Evolutionary conservation across 331 rosid genomes (phyloP).

Genomic region (Malus hybrid): DNA sequence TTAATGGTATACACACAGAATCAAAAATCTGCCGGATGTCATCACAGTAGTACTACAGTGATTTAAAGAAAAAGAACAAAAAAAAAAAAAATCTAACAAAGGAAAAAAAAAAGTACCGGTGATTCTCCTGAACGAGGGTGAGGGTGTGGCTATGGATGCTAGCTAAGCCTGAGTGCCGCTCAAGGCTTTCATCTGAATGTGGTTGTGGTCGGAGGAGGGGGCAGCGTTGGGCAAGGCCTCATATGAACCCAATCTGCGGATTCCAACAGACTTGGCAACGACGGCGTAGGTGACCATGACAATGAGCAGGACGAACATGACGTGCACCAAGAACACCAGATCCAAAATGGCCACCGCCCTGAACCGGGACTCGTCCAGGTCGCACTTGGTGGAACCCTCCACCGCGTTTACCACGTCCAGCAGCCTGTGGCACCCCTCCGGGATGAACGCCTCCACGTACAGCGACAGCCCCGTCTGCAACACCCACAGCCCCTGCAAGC

Average conservation of each 20-base stretch:
- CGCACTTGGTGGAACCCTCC: slow-evolving; percentile 87
- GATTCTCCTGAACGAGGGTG: background rate
- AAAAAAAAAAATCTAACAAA: background rate
- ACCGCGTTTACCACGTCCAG: slow-evolving; percentile 67
- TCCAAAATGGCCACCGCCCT: slow-evolving; percentile 80
- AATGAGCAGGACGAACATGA: slow-evolving; percentile 46
- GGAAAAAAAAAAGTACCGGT: background rate
- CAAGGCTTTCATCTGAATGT: slow-evolving; percentile 88
- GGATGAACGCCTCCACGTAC: slow-evolving; percentile 76
- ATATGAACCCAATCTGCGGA: slow-evolving; percentile 57
- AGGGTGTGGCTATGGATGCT: background rate
- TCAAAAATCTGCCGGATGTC: background rate
- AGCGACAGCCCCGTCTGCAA: slow-evolving; percentile 81
- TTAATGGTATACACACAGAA: background rate
- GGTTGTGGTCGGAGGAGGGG: slow-evolving; percentile 19
- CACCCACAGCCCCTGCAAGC: slow-evolving; percentile 74
- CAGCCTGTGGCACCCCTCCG: slow-evolving; percentile 82
- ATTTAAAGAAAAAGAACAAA: background rate
- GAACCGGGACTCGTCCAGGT: slow-evolving; percentile 64
- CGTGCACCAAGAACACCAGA: slow-evolving; percentile 56
- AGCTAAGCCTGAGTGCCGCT: slow-evolving; percentile 83
- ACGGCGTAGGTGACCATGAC: slow-evolving; percentile 42
- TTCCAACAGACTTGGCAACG: slow-evolving; percentile 36
- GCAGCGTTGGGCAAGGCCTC: slow-evolving; percentile 56
- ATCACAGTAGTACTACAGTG: background rate